Conservation (phyloP, 805 yeast species). For the Torulaspora gathmanii region DNA sequence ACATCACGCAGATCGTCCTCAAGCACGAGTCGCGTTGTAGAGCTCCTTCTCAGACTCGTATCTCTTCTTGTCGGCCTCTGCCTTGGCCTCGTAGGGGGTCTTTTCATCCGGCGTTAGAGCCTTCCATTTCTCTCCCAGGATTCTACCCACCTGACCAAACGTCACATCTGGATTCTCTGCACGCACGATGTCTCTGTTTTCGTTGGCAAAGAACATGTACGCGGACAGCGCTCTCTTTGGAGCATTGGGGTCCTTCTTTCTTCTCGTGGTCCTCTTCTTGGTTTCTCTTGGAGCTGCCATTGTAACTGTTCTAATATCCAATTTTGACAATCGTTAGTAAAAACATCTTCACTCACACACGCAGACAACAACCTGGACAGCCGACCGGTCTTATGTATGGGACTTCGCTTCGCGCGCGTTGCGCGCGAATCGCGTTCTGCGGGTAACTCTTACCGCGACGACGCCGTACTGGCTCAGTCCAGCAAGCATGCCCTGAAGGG, state of each 20-base stretch:
- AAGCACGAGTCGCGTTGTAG: conserved; percentile 47
- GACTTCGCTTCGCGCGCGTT: no score
- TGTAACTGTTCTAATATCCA: neutral
- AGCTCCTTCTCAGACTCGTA: conserved; percentile 94
- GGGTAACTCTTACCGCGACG: conserved; percentile 7
- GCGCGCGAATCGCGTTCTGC: conserved; percentile 12
- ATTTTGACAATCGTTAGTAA: conserved; percentile 2
- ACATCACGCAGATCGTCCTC: neutral
- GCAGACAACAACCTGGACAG: neutral
- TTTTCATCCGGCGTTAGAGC: conserved; percentile 77
- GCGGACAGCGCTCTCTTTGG: conserved; percentile 98
- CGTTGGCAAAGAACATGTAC: conserved; percentile 98
- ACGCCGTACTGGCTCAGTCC: neutral
- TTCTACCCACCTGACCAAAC: conserved; percentile 92
- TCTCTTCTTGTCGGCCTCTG: conserved; percentile 95
- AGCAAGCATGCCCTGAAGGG: neutral
- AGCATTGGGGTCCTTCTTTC: conserved; percentile 85
- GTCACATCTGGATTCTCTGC: conserved; percentile 95
- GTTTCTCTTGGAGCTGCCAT: conserved; percentile 43
- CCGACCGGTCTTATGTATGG: neutral
- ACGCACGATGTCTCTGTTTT: conserved; percentile 92
- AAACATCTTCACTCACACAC: neutral
- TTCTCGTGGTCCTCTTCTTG: conserved; percentile 40
- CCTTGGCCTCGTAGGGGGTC: conserved; percentile 86
- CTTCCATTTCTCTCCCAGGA: conserved; percentile 97